phyloP scores from a whole-genome alignment of 371 early-diverging fungal genomes.

The Smittium mucronatum region DNA sequence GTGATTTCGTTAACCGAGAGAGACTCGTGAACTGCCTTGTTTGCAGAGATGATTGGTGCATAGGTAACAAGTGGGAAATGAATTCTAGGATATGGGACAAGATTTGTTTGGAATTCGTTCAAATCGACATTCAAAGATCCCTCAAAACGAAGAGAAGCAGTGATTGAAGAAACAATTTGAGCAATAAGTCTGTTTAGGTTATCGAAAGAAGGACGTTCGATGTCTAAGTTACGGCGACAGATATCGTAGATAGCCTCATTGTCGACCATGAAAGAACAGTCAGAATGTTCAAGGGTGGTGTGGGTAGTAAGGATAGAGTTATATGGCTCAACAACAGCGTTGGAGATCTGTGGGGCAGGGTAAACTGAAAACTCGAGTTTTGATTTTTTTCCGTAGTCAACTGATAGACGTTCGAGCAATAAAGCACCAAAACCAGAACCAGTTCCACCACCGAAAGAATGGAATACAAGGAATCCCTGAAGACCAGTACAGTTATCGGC shows the following conservation, averaged over 20 bases:
- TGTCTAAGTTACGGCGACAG: conserved; percentile 96
- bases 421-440: conserved; percentile 98
- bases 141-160: conserved; percentile 97
- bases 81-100: conserved; percentile 91
- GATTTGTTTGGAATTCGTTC: conserved; percentile 95
- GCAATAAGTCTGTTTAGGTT: conserved; percentile 98
- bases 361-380: conserved; percentile 98
- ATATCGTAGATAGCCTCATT: conserved; percentile 99
- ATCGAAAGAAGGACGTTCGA: conserved; percentile 93
- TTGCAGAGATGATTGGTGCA: conserved; percentile 79
- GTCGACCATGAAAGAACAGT: conserved; percentile 99
- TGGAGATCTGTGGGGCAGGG: conserved; percentile 97
- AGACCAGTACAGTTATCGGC: conserved; percentile 96
- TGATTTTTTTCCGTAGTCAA: conserved; percentile 97
- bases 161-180: conserved; percentile 99
- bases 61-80: conserved; percentile 95
- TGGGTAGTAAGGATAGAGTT: conserved; percentile 98
- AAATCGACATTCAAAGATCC: conserved; percentile 92
- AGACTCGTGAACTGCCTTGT: conserved; percentile 88
- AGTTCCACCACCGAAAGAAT: conserved; percentile 98
- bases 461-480: conserved; percentile 94
- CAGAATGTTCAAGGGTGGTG: conserved; percentile 96
- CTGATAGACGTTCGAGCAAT: conserved; percentile 90
- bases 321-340: conserved; percentile 97
- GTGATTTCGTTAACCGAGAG: conserved; percentile 82